phyloP scores from a whole-genome alignment of 2,329 filamentous ascomycete genomes.

The Ophiocordyceps camponoti-floridani region DNA sequence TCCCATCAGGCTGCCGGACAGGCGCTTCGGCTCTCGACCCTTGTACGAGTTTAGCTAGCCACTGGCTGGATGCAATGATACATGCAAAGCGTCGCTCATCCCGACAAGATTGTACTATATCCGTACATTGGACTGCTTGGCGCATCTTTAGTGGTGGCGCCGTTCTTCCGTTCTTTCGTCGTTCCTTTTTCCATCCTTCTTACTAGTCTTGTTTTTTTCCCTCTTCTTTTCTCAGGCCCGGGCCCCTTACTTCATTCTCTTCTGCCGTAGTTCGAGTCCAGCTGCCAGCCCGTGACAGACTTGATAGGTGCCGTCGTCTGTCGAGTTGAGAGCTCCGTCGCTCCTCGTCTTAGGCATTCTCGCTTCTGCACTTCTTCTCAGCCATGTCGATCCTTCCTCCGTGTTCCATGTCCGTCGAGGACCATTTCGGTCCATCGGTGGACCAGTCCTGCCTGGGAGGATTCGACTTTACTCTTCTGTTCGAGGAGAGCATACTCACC shows the following conservation, averaged over 20 bases:
- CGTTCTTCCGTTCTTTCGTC: background rate
- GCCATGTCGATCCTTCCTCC: conserved; percentile 1
- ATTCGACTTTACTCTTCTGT: conserved; percentile 12
- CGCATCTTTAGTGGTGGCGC: background rate
- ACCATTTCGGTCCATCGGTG: conserved; percentile 6
- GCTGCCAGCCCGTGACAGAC: too few relatives aligned
- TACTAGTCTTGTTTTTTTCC: background rate
- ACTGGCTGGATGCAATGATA: background rate
- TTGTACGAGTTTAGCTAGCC: too few relatives aligned
- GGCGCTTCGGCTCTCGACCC: background rate
- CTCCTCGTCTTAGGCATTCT: too few relatives aligned
- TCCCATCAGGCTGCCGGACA: background rate
- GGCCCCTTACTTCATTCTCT: background rate
- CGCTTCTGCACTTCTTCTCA: too few relatives aligned
- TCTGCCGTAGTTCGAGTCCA: background rate
- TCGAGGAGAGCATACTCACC: conserved; percentile 10
- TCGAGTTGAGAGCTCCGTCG: background rate
- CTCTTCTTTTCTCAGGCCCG: background rate
- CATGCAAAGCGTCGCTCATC: background rate
- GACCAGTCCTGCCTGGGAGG: conserved; percentile 7
- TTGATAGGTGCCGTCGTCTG: background rate
- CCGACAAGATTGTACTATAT: background rate
- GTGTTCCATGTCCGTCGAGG: conserved; percentile 3
- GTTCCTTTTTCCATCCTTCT: background rate
- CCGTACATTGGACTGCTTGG: background rate